Evolutionary conservation across 1,284 basidiomycete species (phyloP), one percentile per base, ranked within the genome.

Genomic region (Calocybe gambosa): DNA sequence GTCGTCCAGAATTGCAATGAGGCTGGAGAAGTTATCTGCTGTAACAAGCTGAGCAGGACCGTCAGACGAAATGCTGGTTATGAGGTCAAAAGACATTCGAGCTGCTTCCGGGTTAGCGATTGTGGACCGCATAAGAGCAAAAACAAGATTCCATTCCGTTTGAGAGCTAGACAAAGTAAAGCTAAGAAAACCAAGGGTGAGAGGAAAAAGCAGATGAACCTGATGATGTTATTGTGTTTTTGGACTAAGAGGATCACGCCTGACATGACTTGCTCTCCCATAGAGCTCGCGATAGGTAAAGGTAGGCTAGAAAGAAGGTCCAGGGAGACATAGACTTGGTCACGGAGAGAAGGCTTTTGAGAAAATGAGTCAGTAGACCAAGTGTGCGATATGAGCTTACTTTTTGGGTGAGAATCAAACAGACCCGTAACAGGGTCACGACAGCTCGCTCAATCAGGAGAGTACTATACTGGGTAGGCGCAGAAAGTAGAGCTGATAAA

Each of bases 361-460:
- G n/a, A 28, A 12, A 16, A 16, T 34, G 8, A 34, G 31, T 34
- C 9, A 34, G 15, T 6, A 40, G 44, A 16, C n/a, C 5, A 43
- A 20, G 8, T 43, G 36, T 29, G 2, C 15, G 21, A 31, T 26
- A 9, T 43, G 40, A 21, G 62, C 75, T 57, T 55, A 88, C 91
- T 66, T 82, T 80, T 44, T 82, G 79, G 5, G 89, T 86, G 5
- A 94, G 73, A 39, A 93, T 81, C 46, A 84, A 68, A 55, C 89
- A 90, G 20, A 96, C 68, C 25, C 88, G 78, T 43, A 96, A 67
- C 18, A 97, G 71, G 19, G 86, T 87, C n/a, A 94, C 92, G 1
- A 97, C 89, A 1, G 94, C 93, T n/a, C 96, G 80, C 63, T 99
- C 96, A 34, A 97, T 89, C 39, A 97, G 78, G 40, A 98, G 73